Evolutionary conservation across 2,329 filamentous ascomycete species (phyloP).

Genomic region (Monosporascus sp.): DNA sequence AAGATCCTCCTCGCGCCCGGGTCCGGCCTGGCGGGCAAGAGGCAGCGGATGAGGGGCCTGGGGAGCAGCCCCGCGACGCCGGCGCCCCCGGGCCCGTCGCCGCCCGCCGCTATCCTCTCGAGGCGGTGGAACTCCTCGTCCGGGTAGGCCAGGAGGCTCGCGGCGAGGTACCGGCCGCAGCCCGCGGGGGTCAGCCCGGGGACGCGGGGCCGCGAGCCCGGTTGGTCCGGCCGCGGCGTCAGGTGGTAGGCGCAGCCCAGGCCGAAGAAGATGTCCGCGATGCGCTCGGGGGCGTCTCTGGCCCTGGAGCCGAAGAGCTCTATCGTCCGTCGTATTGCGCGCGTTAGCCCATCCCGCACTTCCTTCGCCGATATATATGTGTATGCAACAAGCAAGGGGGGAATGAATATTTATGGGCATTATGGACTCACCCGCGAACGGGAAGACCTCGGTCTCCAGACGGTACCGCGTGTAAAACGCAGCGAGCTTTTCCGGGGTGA

Average conservation of each 20-base stretch:
- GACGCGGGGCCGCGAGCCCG: conserved; percentile 31
- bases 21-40: conserved; percentile 62
- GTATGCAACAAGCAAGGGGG: conserved; percentile 4
- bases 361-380: too few species aligned
- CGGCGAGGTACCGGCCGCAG: conserved; percentile 67
- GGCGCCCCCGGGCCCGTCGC: conserved; percentile 43
- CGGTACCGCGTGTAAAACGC: conserved; percentile 66
- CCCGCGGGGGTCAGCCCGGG: conserved; percentile 64
- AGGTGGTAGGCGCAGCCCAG: conserved; percentile 60
- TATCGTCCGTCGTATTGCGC: conserved; percentile 14
- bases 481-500: conserved; percentile 71
- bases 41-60: conserved; percentile 68
- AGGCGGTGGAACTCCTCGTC: conserved; percentile 70
- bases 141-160: conserved; percentile 70
- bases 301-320: conserved; percentile 47
- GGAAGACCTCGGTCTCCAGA: conserved; percentile 61
- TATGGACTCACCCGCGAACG: conserved; percentile 55
- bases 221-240: conserved; percentile 39
- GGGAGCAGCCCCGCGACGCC: conserved; percentile 50
- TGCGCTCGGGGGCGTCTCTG: conserved; percentile 41
- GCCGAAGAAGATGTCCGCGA: conserved; percentile 54
- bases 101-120: conserved; percentile 59
- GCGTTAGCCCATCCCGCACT: too few species aligned
- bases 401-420: conserved; percentile 10
- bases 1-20: conserved; percentile 54